Percentiles rank a stretch among this genome's conserved stretches.
phyloP scores from a whole-genome alignment of 2,329 filamentous ascomycete species.

The Zymoseptoria crescenta region DNA sequence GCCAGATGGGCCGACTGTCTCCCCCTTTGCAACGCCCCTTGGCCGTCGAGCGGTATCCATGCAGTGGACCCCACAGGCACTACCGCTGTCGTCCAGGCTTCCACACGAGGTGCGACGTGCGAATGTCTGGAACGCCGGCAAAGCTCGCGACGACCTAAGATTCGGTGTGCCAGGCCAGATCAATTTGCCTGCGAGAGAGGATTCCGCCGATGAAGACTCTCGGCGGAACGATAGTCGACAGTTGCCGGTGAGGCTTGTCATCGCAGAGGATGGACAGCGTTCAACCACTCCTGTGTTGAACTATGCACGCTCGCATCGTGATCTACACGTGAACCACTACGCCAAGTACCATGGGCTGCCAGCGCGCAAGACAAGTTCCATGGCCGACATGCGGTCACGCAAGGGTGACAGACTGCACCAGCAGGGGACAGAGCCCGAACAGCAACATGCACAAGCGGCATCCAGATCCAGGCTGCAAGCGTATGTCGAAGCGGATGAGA shows the following conservation, averaged over 20 bases:
- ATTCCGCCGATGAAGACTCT: too few relatives aligned
- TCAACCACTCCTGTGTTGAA: background rate
- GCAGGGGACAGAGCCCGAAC: background rate
- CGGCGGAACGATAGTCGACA: background rate
- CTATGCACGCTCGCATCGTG: background rate
- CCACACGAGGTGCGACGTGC: slow-evolving; percentile 10
- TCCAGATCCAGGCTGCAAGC: slow-evolving; percentile 15
- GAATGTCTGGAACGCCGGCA: slow-evolving; percentile 6
- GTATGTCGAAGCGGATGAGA: slow-evolving; percentile 20
- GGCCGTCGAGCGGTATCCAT: background rate
- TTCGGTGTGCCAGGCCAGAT: slow-evolving; percentile 7
- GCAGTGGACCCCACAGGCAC: slow-evolving; percentile 11
- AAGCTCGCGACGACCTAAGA: background rate
- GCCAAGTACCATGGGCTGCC: background rate
- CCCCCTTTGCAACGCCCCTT: slow-evolving; percentile 10
- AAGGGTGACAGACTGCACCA: background rate
- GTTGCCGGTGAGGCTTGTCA: background rate
- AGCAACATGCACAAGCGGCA: slow-evolving; percentile 2
- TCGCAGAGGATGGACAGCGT: background rate
- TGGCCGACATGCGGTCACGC: background rate
- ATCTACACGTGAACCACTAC: background rate
- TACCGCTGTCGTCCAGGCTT: slow-evolving; percentile 5
- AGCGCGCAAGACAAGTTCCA: background rate
- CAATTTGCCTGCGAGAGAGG: background rate
- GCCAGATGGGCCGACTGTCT: background rate